These are phyloP conservation scores for Paraconiothyrium sp. DNA, from an alignment of 2,329 filamentous ascomycete genomes.

Conservation along the genomic window DNA sequence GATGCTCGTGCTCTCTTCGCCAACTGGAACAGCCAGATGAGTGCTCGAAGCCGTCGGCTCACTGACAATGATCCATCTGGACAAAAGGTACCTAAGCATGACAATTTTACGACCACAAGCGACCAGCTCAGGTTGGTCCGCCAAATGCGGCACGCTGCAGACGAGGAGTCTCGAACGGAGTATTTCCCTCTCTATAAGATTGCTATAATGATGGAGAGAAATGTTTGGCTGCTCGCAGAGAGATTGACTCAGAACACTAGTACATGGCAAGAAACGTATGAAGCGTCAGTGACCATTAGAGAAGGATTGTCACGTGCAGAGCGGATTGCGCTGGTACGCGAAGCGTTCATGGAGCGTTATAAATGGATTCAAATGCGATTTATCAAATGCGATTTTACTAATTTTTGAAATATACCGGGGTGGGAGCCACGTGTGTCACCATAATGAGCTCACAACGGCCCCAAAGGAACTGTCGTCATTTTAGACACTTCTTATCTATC, in stretches of 20 bases:
- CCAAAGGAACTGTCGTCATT: no score
- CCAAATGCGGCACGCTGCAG: not conserved
- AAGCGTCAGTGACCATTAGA: not conserved
- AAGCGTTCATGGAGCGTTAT: conserved; percentile 1
- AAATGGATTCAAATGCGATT: no score
- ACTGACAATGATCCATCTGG: not conserved
- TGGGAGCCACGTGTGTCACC: no score
- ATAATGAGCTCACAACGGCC: no score
- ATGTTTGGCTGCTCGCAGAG: not conserved
- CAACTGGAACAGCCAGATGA: not conserved
- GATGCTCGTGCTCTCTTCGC: not conserved
- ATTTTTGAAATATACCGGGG: no score
- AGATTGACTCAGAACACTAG: no score
- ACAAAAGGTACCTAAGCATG: not conserved
- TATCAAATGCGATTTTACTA: no score
- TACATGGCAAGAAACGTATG: not conserved
- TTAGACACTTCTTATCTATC: no score
- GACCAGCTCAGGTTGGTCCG: not conserved
- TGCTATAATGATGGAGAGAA: not conserved
- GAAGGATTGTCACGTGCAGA: not conserved
- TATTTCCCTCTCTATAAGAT: not conserved
- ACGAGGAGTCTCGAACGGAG: not conserved
- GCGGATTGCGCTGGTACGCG: conserved; percentile 3
- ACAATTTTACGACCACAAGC: not conserved
- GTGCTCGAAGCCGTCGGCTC: not conserved